phyloP scores from a whole-genome alignment of 257 asterid species.

The Forsythia viridissima region DNA sequence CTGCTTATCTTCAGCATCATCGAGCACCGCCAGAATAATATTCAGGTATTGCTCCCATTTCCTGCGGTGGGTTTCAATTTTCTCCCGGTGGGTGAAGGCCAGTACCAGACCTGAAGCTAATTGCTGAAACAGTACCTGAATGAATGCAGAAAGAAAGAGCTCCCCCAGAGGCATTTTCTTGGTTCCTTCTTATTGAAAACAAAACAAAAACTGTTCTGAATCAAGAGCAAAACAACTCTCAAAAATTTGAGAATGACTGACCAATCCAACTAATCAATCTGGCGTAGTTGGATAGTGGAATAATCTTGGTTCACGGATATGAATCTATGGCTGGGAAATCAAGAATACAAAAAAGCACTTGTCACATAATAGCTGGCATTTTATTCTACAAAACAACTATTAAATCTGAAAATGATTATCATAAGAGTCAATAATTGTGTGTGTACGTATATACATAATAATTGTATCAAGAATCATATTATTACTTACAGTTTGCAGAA shows the following conservation, averaged over 20 bases:
- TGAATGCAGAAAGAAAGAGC: constrained; percentile 59
- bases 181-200: constrained; percentile 15
- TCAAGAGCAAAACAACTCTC: constrained; percentile 1
- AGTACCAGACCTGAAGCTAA: constrained; percentile 36
- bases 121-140: constrained; percentile 52
- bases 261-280: background rate
- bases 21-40: constrained; percentile 46
- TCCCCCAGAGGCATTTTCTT: constrained; percentile 57
- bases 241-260: background rate
- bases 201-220: constrained; percentile 3
- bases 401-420: background rate
- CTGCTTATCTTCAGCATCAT: constrained; percentile 72
- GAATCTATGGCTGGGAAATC: background rate
- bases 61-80: constrained; percentile 43
- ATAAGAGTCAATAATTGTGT: background rate
- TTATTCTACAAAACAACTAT: background rate
- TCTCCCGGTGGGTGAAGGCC: constrained; percentile 57
- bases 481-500: background rate
- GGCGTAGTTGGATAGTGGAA: background rate
- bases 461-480: background rate
- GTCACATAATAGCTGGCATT: constrained; percentile 1
- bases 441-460: background rate
- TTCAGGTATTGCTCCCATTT: constrained; percentile 30
- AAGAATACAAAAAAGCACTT: background rate
- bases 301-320: background rate